Conservation (phyloP, 805 yeast species). For the Lipomyces sp. region DNA sequence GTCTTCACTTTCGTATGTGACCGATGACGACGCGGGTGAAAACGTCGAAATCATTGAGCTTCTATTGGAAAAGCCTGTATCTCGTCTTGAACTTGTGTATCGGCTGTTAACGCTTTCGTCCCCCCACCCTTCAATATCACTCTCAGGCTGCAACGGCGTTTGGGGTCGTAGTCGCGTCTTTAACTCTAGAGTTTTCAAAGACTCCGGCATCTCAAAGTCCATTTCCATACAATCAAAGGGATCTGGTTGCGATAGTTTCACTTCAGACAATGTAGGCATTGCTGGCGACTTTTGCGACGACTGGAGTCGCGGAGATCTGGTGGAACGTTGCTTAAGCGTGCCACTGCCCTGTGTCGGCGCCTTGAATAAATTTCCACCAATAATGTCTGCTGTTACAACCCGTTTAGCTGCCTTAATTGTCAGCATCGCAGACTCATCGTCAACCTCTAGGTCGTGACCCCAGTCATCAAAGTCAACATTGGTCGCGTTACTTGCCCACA, state of each 20-base stretch:
- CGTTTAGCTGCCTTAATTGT: background rate
- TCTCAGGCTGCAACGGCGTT: conserved; percentile 14
- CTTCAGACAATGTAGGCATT: background rate
- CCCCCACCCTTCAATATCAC: conserved; percentile 31
- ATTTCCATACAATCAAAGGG: conserved; percentile 23
- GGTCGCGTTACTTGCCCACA: background rate
- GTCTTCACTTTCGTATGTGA: conserved; percentile 36
- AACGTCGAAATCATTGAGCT: conserved; percentile 34
- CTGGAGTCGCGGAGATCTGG: background rate
- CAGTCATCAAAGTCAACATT: background rate
- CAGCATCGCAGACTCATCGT: conserved; percentile 14
- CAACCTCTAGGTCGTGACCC: conserved; percentile 11
- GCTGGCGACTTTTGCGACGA: background rate
- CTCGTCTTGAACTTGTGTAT: conserved; percentile 22
- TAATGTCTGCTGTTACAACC: conserved; percentile 2
- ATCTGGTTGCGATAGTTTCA: background rate
- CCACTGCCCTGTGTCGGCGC: background rate
- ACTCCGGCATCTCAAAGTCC: conserved; percentile 32
- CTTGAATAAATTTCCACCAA: conserved; percentile 17
- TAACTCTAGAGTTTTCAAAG: conserved; percentile 13
- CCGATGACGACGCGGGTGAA: conserved; percentile 33
- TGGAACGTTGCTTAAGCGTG: background rate
- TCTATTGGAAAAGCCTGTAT: conserved; percentile 25
- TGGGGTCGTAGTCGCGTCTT: conserved; percentile 10
- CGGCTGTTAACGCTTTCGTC: conserved; percentile 33